Base-by-base conservation (phyloP, 192 early-diverging fungal genomes). In the Phycomyces blakesleeanus region DNA sequence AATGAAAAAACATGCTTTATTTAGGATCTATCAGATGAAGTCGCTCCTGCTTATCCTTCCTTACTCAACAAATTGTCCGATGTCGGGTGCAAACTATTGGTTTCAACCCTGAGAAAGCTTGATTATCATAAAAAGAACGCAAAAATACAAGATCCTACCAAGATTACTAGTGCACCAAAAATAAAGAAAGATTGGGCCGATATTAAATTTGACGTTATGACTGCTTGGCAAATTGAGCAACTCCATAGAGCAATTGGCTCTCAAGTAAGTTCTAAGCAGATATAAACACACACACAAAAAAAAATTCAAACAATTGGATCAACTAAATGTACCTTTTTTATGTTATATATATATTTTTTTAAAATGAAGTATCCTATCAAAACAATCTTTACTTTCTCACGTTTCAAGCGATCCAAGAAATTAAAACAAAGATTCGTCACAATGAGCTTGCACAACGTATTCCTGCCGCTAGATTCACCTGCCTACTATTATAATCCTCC, bases 171-270 rank as follows among this genome's bases (percentile, higher is more conserved):
- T 22, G 93, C 93, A 14, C 81, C 80, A 18, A 84, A 94, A 60
- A 87, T 92, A 16, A 66, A 69, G 11, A 84, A 82, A 39, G 72
- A 76, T 7, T 78, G 83, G 59, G 72, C 83, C 16, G 63, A 77
- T 15, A 73, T 92, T 8, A 60, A 83, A 34, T 95, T 87, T 85
- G 53, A 68, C 6, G 42, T 40, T 1, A 85, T 88, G 85, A 68
- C 80, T 0, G 84, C 84, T 0, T 75, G 83, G 34, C 54, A 87
- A 1, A 79, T 92, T 8, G 84, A 85, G 51, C 71, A 82, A 57
- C 66, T 88, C 47, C 74, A 90, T 63, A 78, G 90, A 24, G 91
- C 93, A 6, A 85, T 91, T 66, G 88, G 87, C 27, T 73, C 84
- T 42, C 87, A 86, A 76, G 91, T 92, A 51, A 52, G 8, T 5